These are phyloP conservation scores for Fagopyrum esculentum DNA, from an alignment of 148 eudicot genomes.

Conservation along the genomic window DNA sequence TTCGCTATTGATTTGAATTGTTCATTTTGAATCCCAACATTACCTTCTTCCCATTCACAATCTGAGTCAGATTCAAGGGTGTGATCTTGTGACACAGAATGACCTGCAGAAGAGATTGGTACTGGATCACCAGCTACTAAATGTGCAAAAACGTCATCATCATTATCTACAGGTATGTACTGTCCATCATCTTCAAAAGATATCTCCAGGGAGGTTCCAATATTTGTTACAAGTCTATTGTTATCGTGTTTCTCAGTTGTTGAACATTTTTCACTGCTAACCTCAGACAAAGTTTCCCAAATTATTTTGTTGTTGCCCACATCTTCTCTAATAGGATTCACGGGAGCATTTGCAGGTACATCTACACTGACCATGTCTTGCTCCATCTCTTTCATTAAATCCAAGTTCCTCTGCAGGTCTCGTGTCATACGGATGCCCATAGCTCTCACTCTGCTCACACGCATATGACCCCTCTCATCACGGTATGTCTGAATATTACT, in stretches of 20 bases:
- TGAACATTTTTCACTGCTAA: conserved; percentile 19
- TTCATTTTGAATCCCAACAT: conserved; percentile 23
- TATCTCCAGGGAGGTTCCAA: conserved; percentile 43
- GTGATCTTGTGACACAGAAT: conserved; percentile 19
- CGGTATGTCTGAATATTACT: conserved; percentile 55
- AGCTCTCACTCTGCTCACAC: conserved; percentile 76
- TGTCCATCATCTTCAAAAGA: conserved; percentile 56
- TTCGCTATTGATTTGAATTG: conserved; percentile 16
- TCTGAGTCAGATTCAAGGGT: conserved; percentile 43
- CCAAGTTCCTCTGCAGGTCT: conserved; percentile 85
- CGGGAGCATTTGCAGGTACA: conserved; percentile 16
- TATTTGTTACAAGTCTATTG: conserved; percentile 20
- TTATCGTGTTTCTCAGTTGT: conserved; percentile 15
- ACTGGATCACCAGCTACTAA: conserved; percentile 55
- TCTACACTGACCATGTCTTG: conserved; percentile 24
- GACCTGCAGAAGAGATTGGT: conserved; percentile 23
- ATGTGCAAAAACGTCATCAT: conserved; percentile 64
- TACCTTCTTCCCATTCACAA: conserved; percentile 78
- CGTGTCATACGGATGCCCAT: conserved; percentile 95
- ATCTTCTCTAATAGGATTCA: conserved; percentile 17
- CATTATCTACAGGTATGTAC: conserved; percentile 29
- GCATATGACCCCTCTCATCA: conserved; percentile 70
- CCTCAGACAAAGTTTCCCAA: conserved; percentile 4
- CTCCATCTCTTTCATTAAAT: conserved; percentile 75
- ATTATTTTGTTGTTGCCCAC: background rate